phyloP scores from a whole-genome alignment of 441 rosid species.

The Populus trichocarpa region DNA sequence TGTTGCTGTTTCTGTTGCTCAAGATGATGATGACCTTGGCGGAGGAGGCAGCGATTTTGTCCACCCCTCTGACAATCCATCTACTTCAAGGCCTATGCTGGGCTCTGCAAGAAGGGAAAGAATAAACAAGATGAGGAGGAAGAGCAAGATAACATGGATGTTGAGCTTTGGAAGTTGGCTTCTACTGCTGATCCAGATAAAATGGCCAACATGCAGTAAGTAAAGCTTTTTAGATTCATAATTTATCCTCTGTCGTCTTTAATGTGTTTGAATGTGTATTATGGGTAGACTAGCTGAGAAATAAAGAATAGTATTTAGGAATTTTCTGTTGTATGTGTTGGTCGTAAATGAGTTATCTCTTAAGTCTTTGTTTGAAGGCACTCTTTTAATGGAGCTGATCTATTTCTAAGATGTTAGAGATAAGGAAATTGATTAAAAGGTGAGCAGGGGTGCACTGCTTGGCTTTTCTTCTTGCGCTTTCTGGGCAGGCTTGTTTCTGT shows the following conservation, averaged over 20 bases:
- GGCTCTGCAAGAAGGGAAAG: slow-evolving; percentile 27
- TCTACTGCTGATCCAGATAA: slow-evolving; percentile 70
- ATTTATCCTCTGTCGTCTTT: not conserved
- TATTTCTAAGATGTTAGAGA: not conserved
- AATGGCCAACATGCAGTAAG: slow-evolving; percentile 91
- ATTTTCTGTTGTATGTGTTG: not conserved
- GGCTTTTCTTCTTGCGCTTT: not conserved
- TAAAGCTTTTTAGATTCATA: not conserved
- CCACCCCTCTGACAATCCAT: slow-evolving; percentile 17
- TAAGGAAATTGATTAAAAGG: not conserved
- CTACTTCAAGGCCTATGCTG: slow-evolving; percentile 23
- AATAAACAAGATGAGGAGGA: slow-evolving; percentile 81
- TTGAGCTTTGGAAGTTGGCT: slow-evolving; percentile 69
- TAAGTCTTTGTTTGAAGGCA: not conserved
- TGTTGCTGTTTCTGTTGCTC: not conserved
- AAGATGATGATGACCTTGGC: slow-evolving; percentile 40
- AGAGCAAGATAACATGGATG: slow-evolving; percentile 85
- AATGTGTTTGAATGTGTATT: not conserved
- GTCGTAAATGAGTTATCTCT: not conserved
- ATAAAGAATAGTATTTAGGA: not conserved
- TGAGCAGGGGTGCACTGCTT: not conserved
- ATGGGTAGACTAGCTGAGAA: not conserved
- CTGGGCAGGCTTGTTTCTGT: not conserved
- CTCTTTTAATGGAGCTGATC: not conserved
- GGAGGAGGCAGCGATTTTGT: not conserved